These are phyloP conservation scores for Paecilomyces variotii DNA, from an alignment of 2,329 filamentous ascomycete genomes.

Conservation along the genomic window DNA sequence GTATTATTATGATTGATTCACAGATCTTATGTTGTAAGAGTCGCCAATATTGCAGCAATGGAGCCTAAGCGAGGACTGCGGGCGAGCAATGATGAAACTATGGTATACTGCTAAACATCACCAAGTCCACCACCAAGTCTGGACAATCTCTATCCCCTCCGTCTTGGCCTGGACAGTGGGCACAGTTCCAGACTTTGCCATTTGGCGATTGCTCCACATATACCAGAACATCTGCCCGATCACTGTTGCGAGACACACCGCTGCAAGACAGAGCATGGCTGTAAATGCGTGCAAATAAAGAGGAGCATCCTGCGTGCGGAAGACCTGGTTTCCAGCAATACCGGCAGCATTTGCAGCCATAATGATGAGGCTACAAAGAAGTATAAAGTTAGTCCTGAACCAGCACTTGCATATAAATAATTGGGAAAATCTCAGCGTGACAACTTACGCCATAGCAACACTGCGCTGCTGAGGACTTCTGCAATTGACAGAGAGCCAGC, in stretches of 20 bases:
- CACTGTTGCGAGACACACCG: conserved; percentile 1
- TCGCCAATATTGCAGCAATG: no score
- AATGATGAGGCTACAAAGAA: conserved; percentile 35
- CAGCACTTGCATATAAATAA: neutral
- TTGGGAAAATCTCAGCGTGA: neutral
- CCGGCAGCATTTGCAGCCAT: conserved; percentile 48
- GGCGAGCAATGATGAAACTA: no score
- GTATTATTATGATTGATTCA: no score
- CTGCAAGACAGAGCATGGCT: conserved; percentile 3
- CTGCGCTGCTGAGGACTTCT: conserved; percentile 51
- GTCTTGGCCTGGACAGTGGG: neutral
- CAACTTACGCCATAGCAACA: conserved; percentile 50
- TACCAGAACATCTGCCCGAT: conserved; percentile 1
- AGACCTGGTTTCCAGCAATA: conserved; percentile 5
- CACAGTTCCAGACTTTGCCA: neutral
- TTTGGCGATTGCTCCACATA: neutral
- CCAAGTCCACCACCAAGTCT: neutral
- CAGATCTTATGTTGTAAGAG: no score
- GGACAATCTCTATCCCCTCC: neutral
- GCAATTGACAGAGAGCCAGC: conserved; percentile 51
- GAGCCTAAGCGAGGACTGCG: no score
- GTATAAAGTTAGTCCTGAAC: neutral
- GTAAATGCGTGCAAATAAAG: conserved; percentile 5
- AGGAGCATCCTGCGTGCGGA: conserved; percentile 6
- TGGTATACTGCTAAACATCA: neutral